Base-by-base conservation (phyloP, 2,329 filamentous ascomycete genomes). In the Arthrobotrys sphaeroides region DNA sequence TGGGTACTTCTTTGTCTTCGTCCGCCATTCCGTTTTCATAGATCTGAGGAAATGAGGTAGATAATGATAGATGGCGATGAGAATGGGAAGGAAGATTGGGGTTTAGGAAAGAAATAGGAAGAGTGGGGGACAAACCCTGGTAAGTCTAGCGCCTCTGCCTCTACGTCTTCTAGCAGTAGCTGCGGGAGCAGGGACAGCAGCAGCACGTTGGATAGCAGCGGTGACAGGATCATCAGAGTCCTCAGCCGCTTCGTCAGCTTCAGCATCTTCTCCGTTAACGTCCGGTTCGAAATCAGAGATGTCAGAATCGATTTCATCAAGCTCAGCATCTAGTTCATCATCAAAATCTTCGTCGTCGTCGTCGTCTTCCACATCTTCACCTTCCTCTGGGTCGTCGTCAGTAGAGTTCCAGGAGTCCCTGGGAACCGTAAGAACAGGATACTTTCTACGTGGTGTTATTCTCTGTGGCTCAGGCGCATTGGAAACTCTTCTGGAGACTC, bases 11-110 rank as follows among this genome's bases (percentile, higher is more conserved):
- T 0, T 22, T 6, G 16, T 59, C 45, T 28, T 51, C 18, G 16
- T 40, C 26, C 1, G 53, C 13, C 65, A 69, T 85, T 33, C n/a
- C n/a, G n/a, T 80, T 83, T 77, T 81, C n/a, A n/a, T n/a, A n/a
- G n/a, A n/a, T n/a, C n/a, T n/a, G n/a, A n/a, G n/a, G n/a, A n/a
- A n/a, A n/a, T 80, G 28, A 79, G 78, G 40, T 83, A 79, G 60
- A 80, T 79, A 22, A 31, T 33, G n/a, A n/a, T n/a, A n/a, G n/a
- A n/a, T n/a, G n/a, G n/a, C 16, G 64, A 55, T 40, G 57, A 81
- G 38, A 31, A 67, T 40, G 80, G 79, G 80, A 84, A 3, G 80
- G 83, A 18, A 83, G 83, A 83, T 3, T n/a, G n/a, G n/a, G n/a
- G n/a, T n/a, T n/a, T 74, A 77, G 5, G 40, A 47, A 24, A 18